phyloP scores from a whole-genome alignment of 306 rosid genomes.

The Castanea crenata region DNA sequence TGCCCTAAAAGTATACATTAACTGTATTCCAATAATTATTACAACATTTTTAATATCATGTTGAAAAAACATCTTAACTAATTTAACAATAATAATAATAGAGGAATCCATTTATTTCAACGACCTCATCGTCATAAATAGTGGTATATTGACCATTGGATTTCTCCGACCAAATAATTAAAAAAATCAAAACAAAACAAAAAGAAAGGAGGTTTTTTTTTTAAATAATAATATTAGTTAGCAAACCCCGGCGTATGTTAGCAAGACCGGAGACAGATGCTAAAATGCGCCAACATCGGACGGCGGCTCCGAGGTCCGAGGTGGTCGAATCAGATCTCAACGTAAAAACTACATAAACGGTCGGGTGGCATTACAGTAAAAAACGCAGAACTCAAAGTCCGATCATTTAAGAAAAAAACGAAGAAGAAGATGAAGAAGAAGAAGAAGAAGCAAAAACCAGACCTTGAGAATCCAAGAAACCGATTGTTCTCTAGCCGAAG shows the following conservation, averaged over 20 bases:
- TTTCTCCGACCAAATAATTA: too few species aligned
- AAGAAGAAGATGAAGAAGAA: background rate
- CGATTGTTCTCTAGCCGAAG: constrained; percentile 70
- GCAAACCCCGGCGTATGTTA: background rate
- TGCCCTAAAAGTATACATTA: accelerated
- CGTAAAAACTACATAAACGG: background rate
- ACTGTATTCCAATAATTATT: too few species aligned
- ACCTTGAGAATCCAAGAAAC: constrained; percentile 99
- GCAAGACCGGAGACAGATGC: background rate
- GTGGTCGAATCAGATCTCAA: constrained; percentile 28
- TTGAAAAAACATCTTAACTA: too few species aligned
- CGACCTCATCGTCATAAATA: too few species aligned
- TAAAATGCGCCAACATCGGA: background rate
- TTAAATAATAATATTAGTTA: too few species aligned
- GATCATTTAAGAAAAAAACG: background rate
- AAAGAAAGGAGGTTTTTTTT: too few species aligned
- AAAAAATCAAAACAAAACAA: too few species aligned
- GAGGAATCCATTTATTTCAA: too few species aligned
- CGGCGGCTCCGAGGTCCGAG: constrained; percentile 11
- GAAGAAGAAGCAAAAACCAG: background rate
- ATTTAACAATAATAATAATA: too few species aligned
- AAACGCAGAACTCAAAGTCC: constrained; percentile 16
- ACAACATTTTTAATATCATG: too few species aligned
- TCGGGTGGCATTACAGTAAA: constrained; percentile 39
- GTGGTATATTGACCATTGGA: too few species aligned